A percentile compares a stretch with the other conserved stretches of the same genome.
phyloP scores from a whole-genome alignment of 2,329 filamentous ascomycete genomes.

The Penicillium fuscoglaucum region DNA sequence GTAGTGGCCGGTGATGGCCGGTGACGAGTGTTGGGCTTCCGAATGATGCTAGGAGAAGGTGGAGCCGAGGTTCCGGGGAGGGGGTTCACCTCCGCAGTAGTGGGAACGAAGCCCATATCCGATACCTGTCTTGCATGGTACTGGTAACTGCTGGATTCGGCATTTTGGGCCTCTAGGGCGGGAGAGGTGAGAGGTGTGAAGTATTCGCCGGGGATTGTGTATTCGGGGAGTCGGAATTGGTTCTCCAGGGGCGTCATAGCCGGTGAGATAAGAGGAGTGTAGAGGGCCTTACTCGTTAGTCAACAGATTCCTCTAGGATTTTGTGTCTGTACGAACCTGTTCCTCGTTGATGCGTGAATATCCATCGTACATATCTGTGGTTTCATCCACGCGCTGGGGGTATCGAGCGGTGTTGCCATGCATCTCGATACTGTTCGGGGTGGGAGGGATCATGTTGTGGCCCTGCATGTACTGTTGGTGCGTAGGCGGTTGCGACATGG shows the following conservation, averaged over 20 bases:
- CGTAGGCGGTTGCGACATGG: slow-evolving; percentile 23
- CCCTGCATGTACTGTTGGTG: slow-evolving; percentile 35
- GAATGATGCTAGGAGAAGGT: slow-evolving; percentile 30
- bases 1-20: slow-evolving; percentile 39
- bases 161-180: slow-evolving; percentile 50
- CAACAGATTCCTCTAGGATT: background rate
- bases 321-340: slow-evolving; percentile 37
- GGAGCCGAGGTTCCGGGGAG: slow-evolving; percentile 32
- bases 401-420: slow-evolving; percentile 47
- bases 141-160: slow-evolving; percentile 37
- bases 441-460: slow-evolving; percentile 46
- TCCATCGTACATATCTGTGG: slow-evolving; percentile 46
- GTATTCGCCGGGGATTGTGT: slow-evolving; percentile 50
- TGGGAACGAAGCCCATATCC: slow-evolving; percentile 45
- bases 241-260: slow-evolving; percentile 53
- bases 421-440: slow-evolving; percentile 51
- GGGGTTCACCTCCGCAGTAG: slow-evolving; percentile 42
- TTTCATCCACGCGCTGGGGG: slow-evolving; percentile 42
- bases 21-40: slow-evolving; percentile 38
- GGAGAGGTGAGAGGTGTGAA: slow-evolving; percentile 54
- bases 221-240: slow-evolving; percentile 50
- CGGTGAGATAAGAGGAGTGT: slow-evolving; percentile 52
- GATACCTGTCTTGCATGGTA: slow-evolving; percentile 39
- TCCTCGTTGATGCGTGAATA: slow-evolving; percentile 46
- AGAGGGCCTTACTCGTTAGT: slow-evolving; percentile 41